These are phyloP conservation scores for Vicia faba DNA, from an alignment of 306 rosid genomes.

Conservation along the genomic window DNA sequence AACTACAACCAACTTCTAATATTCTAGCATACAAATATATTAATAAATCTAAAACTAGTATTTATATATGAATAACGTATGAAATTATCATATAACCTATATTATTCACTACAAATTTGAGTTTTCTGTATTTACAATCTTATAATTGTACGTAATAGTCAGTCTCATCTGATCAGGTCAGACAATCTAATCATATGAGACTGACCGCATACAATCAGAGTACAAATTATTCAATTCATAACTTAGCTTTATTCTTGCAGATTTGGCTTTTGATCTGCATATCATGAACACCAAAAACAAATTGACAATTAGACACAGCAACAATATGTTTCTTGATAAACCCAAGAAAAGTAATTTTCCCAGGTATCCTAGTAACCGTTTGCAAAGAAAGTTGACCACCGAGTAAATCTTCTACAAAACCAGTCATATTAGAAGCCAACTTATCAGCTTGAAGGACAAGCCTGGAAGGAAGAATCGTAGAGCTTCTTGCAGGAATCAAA, in stretches of 20 bases:
- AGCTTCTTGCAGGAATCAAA: constrained; percentile 50
- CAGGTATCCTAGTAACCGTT: constrained; percentile 52
- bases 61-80: background rate
- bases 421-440: constrained; percentile 35
- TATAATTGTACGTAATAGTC: background rate
- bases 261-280: constrained; percentile 53
- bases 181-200: background rate
- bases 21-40: constrained; percentile 2
- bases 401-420: constrained; percentile 45
- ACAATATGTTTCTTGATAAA: constrained; percentile 55
- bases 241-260: constrained; percentile 56
- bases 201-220: background rate
- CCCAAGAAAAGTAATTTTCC: constrained; percentile 55
- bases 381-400: constrained; percentile 49
- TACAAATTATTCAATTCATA: constrained; percentile 33
- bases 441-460: constrained; percentile 55
- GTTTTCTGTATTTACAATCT: no score
- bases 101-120: no score
- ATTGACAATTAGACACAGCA: constrained; percentile 54
- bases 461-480: constrained; percentile 39
- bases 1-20: constrained; percentile 13
- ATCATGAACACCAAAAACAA: constrained; percentile 39
- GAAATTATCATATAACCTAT: constrained; percentile 2
- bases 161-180: background rate
- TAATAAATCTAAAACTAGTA: constrained; percentile 8